A percentile compares a stretch with the other conserved stretches of the same genome.
Evolutionary conservation across 2,329 filamentous ascomycete genomes (phyloP).

Genomic region (Hypocreales sp.): DNA sequence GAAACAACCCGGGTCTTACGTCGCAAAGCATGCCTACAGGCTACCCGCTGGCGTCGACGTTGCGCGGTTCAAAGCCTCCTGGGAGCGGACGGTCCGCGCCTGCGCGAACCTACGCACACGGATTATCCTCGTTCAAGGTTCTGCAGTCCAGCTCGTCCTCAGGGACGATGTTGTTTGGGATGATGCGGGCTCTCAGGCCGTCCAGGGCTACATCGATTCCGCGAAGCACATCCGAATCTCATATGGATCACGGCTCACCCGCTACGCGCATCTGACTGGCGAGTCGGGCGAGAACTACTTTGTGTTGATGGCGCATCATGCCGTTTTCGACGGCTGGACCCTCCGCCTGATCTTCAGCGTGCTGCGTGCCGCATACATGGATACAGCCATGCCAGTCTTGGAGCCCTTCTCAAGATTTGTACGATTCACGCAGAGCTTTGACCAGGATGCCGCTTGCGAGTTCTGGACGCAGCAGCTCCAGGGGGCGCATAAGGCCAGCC

Average conservation of each 20-base stretch:
- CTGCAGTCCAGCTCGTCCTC: conserved; percentile 3
- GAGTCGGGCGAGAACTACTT: conserved; percentile 4
- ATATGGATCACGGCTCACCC: conserved; percentile 3
- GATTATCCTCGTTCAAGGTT: conserved; percentile 2
- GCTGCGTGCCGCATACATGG: conserved; percentile 2
- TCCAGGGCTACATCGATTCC: background rate
- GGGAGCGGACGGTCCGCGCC: conserved; percentile 6
- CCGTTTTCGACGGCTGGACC: conserved; percentile 10
- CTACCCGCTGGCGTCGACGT: conserved; percentile 8
- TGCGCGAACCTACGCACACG: conserved; percentile 5
- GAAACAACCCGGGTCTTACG: conserved; percentile 16
- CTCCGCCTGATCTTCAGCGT: conserved; percentile 1
- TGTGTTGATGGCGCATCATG: conserved; percentile 9
- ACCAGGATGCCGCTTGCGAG: background rate
- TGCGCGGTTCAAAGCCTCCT: conserved; percentile 11
- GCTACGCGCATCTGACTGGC: conserved; percentile 1
- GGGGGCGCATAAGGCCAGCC: conserved; percentile 1
- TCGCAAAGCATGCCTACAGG: conserved; percentile 12
- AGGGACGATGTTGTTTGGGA: background rate
- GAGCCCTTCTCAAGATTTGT: conserved; percentile 5
- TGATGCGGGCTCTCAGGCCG: background rate
- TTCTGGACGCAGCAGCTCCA: conserved; percentile 3
- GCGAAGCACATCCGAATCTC: background rate
- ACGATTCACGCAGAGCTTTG: conserved; percentile 1
- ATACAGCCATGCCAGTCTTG: background rate